Conservation (phyloP, 345 rosid genomes). For the Combretum micranthum region DNA sequence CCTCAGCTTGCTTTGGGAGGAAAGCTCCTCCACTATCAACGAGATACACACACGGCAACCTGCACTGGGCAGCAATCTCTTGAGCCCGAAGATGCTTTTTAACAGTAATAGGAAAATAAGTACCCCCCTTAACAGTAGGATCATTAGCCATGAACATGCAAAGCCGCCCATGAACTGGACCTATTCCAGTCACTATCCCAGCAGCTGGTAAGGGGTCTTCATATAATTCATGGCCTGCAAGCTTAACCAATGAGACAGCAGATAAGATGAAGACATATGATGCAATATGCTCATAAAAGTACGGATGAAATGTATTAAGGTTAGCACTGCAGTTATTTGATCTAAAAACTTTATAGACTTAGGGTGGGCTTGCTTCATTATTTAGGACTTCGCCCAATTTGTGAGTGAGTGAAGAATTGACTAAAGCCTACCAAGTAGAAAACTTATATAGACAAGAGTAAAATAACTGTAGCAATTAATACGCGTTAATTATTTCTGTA, state of each 20-base stretch:
- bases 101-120: conserved; percentile 88
- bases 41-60: conserved; percentile 80
- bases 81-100: conserved; percentile 98
- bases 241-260: conserved; percentile 47
- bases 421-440: too few relatives aligned
- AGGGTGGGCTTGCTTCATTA: too few relatives aligned
- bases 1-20: conserved; percentile 95
- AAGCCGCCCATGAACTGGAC: conserved; percentile 86
- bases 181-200: conserved; percentile 84
- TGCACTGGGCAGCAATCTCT: conserved; percentile 87
- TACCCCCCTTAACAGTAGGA: conserved; percentile 96
- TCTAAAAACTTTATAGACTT: too few relatives aligned
- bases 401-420: too few relatives aligned
- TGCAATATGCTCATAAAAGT: not conserved
- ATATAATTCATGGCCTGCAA: conserved; percentile 91
- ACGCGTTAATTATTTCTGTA: too few relatives aligned
- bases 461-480: too few relatives aligned
- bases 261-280: conserved; percentile 22
- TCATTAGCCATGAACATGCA: conserved; percentile 97
- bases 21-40: conserved; percentile 97
- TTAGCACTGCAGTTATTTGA: too few relatives aligned
- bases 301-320: too few relatives aligned
- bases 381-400: too few relatives aligned
- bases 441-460: too few relatives aligned
- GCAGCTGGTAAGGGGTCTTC: conserved; percentile 79